Percentiles rank a stretch among this genome's conserved stretches.
These are phyloP conservation scores for Malus hybrid DNA, from an alignment of 331 rosid species.

Conservation along the genomic window DNA sequence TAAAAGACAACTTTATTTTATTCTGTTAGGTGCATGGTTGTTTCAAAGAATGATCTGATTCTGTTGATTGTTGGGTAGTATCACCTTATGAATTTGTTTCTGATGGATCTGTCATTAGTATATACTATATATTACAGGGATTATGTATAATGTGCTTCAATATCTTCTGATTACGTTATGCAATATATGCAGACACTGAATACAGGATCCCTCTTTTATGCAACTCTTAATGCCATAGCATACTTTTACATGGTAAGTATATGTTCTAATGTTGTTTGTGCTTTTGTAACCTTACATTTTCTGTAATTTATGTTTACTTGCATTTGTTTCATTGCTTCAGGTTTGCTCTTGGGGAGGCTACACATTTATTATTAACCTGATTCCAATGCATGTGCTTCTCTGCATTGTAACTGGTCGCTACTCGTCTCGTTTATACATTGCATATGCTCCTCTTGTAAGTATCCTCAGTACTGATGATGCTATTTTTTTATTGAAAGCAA, in stretches of 20 bases:
- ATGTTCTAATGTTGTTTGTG: constrained; percentile 10
- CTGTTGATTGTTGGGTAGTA: not conserved
- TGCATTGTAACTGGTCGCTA: constrained; percentile 94
- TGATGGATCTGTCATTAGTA: not conserved
- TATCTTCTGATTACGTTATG: constrained; percentile 29
- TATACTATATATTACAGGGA: not conserved
- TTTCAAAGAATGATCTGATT: not conserved
- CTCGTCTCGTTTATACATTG: constrained; percentile 87
- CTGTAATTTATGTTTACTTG: constrained; percentile 9
- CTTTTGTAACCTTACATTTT: not conserved
- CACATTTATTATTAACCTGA: constrained; percentile 93
- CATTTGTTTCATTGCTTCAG: constrained; percentile 31
- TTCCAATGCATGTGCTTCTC: constrained; percentile 95
- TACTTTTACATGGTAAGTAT: constrained; percentile 94
- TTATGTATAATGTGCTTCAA: not conserved
- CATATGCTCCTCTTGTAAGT: constrained; percentile 96
- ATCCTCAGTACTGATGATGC: constrained; percentile 9
- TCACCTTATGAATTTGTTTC: too few species aligned
- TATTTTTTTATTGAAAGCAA: not conserved
- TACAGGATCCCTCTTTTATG: constrained; percentile 38
- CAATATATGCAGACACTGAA: constrained; percentile 66
- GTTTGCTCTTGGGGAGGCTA: constrained; percentile 99
- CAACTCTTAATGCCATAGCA: constrained; percentile 73
- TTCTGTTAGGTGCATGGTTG: not conserved
- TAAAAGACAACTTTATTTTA: not conserved